A percentile compares a stretch with the other conserved stretches of the same genome.
phyloP scores from a whole-genome alignment of 2,329 filamentous ascomycete genomes.

The Reticulascus tulasneorum region DNA sequence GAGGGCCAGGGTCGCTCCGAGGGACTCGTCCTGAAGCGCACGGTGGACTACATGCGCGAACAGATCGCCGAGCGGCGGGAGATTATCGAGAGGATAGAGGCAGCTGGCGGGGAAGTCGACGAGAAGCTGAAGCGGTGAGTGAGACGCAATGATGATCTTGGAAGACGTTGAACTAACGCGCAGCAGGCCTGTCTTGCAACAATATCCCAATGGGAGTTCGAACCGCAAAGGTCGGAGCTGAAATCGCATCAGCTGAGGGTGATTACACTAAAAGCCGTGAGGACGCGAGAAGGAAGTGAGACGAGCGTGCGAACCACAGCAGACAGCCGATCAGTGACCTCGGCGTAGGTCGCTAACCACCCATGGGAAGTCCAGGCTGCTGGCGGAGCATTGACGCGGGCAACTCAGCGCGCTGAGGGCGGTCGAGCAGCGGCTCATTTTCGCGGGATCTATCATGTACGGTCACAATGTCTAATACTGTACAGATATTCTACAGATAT shows the following conservation, averaged over 20 bases:
- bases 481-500: slow-evolving; percentile 41
- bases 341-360: no score
- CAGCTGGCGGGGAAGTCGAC: slow-evolving; percentile 52
- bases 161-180: not conserved
- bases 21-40: slow-evolving; percentile 72
- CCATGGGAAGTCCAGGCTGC: no score
- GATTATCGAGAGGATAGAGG: slow-evolving; percentile 56
- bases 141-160: slow-evolving; percentile 8
- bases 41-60: slow-evolving; percentile 61
- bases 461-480: slow-evolving; percentile 6
- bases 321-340: no score
- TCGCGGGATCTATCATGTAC: no score
- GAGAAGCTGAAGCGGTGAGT: slow-evolving; percentile 40
- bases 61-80: slow-evolving; percentile 55
- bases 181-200: not conserved
- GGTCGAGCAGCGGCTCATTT: no score
- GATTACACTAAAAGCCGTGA: no score
- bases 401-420: no score
- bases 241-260: no score
- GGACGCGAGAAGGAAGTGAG: no score
- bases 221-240: not conserved
- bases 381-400: no score
- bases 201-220: slow-evolving; percentile 4
- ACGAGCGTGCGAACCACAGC: no score
- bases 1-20: slow-evolving; percentile 82